Percentiles rank a stretch among this genome's conserved stretches.
Conservation (phyloP, 371 early-diverging fungal genomes). For the Mortierella sp. region DNA sequence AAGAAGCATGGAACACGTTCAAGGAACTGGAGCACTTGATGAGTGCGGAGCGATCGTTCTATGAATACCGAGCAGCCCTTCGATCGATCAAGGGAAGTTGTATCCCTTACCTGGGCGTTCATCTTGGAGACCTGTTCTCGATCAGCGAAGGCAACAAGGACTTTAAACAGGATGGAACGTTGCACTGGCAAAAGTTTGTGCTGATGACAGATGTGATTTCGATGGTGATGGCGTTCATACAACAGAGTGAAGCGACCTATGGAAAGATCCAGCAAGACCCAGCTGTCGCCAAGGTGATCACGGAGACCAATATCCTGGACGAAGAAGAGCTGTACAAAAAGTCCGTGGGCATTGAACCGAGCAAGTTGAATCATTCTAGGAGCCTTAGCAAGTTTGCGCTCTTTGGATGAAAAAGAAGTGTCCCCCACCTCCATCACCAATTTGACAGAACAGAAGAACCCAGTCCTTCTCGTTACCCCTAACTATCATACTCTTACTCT, state of each 20-base stretch:
- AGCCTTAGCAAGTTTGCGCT: constrained; percentile 45
- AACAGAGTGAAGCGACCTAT: background rate
- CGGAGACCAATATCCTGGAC: constrained; percentile 56
- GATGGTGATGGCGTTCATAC: constrained; percentile 60
- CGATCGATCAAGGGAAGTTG: constrained; percentile 54
- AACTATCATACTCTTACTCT: too few relatives aligned
- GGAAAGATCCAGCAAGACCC: constrained; percentile 54
- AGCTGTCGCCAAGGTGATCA: constrained; percentile 52
- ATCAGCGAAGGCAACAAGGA: constrained; percentile 71
- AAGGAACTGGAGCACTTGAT: constrained; percentile 72
- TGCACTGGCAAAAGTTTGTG: constrained; percentile 72
- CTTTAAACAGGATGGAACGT: constrained; percentile 61
- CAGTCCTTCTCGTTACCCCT: too few relatives aligned
- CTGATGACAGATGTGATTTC: constrained; percentile 67
- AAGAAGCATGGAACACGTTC: constrained; percentile 63
- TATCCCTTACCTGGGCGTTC: constrained; percentile 57
- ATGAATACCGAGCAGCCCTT: constrained; percentile 69
- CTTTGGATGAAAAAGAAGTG: constrained; percentile 22
- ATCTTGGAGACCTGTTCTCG: constrained; percentile 65
- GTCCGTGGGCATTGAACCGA: constrained; percentile 56
- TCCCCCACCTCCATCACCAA: too few relatives aligned
- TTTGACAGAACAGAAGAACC: too few relatives aligned
- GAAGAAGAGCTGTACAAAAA: constrained; percentile 59
- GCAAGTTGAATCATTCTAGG: constrained; percentile 36
- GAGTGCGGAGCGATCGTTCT: constrained; percentile 72